Percentiles rank a stretch among this genome's conserved stretches.
These are phyloP conservation scores for Penicillium nucicola DNA, from an alignment of 495 filamentous ascomycete genomes.

Conservation along the genomic window DNA sequence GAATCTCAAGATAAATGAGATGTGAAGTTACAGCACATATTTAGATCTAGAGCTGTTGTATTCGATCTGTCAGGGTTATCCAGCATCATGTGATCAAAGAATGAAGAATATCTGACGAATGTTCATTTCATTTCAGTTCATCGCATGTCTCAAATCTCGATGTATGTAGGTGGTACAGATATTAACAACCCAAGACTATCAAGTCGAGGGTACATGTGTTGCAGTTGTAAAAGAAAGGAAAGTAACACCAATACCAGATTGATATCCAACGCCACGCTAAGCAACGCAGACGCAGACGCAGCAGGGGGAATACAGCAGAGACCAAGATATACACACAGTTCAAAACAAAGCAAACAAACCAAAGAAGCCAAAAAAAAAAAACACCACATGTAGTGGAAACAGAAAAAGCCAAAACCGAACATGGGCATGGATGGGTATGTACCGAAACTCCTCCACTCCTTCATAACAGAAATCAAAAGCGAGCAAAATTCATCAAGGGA, in stretches of 20 bases:
- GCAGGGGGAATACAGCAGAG: conserved; percentile 5
- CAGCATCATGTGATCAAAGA: neutral
- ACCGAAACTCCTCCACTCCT: too few relatives aligned
- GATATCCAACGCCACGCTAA: conserved; percentile 15
- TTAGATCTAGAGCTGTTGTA: too few relatives aligned
- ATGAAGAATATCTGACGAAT: neutral
- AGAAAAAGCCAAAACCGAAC: neutral
- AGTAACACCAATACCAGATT: conserved; percentile 1
- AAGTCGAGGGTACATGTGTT: neutral
- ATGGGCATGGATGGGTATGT: neutral
- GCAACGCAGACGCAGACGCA: neutral
- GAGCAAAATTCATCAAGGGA: neutral
- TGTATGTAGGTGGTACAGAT: neutral
- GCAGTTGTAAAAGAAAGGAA: neutral
- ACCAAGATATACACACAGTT: conserved; percentile 1
- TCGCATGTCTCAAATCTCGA: neutral
- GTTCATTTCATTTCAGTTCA: too few relatives aligned
- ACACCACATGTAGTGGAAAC: neutral
- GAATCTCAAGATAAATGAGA: too few relatives aligned
- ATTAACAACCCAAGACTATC: neutral
- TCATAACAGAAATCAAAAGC: neutral
- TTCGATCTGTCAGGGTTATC: neutral
- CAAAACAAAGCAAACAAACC: neutral
- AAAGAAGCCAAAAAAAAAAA: neutral
- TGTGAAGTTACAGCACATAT: neutral